These are phyloP conservation scores for Caloboletus firmus DNA, from an alignment of 1,284 basidiomycete species.

Conservation along the genomic window DNA sequence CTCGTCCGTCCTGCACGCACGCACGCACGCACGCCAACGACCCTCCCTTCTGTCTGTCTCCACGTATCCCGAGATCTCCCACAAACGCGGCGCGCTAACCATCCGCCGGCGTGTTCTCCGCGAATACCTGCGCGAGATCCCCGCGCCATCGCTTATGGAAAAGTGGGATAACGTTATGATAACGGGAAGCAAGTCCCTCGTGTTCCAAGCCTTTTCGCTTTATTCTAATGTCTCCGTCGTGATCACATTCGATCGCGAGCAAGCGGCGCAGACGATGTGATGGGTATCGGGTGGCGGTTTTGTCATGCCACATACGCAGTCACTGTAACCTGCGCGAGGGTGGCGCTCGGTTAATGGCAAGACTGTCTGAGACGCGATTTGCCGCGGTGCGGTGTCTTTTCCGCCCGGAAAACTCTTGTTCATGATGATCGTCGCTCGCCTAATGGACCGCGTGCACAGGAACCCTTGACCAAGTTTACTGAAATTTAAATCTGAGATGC, in stretches of 20 bases:
- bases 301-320: too few relatives aligned
- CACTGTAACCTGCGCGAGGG: too few relatives aligned
- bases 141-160: constrained; percentile 25
- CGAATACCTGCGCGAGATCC: constrained; percentile 26
- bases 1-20: background rate
- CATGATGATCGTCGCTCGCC: constrained; percentile 27
- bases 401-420: background rate
- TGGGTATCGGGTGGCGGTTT: background rate
- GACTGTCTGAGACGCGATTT: background rate
- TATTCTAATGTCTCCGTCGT: too few relatives aligned
- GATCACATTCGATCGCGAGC: constrained; percentile 10
- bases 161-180: constrained; percentile 6
- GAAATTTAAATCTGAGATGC: constrained; percentile 24
- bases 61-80: constrained; percentile 2
- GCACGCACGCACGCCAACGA: background rate
- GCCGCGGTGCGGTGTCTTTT: background rate
- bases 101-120: constrained; percentile 5
- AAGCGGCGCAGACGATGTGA: background rate
- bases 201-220: background rate
- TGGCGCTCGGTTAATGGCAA: constrained; percentile 11
- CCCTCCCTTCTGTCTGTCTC: background rate
- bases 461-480: background rate
- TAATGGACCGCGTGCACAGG: constrained; percentile 17
- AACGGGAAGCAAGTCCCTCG: background rate
- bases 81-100: background rate